These are phyloP conservation scores for Niebla homalea DNA, from an alignment of 495 filamentous ascomycete species.

Conservation along the genomic window DNA sequence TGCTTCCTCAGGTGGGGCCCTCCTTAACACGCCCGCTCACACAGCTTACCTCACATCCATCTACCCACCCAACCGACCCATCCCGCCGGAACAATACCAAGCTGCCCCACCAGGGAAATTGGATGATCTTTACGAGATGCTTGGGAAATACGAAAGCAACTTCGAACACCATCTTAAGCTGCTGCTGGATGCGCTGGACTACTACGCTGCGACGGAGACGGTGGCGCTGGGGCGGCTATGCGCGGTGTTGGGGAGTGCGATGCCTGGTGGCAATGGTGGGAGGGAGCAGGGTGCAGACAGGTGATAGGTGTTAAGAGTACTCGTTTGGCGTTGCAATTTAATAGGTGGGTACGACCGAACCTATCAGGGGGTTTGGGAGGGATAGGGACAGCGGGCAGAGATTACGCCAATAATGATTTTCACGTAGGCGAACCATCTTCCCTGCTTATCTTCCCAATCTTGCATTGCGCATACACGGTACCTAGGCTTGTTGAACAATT, in stretches of 20 bases:
- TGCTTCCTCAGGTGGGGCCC: constrained; percentile 17
- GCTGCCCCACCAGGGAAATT: constrained; percentile 12
- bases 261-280: constrained; percentile 47
- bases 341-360: background rate
- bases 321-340: too few relatives aligned
- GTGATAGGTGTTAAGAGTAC: background rate
- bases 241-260: constrained; percentile 60
- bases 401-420: too few relatives aligned
- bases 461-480: too few relatives aligned
- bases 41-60: constrained; percentile 8
- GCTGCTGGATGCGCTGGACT: constrained; percentile 82
- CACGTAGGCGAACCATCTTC: too few relatives aligned
- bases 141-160: constrained; percentile 80
- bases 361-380: background rate
- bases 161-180: constrained; percentile 86
- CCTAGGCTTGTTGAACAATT: too few relatives aligned
- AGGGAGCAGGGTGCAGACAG: constrained; percentile 18
- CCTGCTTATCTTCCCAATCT: too few relatives aligned
- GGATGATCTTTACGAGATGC: constrained; percentile 55
- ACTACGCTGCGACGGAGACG: constrained; percentile 94
- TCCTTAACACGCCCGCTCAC: constrained; percentile 9
- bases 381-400: background rate
- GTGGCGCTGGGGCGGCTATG: constrained; percentile 82
- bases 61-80: constrained; percentile 19
- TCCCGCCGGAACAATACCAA: constrained; percentile 21